Evolutionary conservation across 2,329 filamentous ascomycete genomes (phyloP).

Genomic region (Rutstroemia sp.): DNA sequence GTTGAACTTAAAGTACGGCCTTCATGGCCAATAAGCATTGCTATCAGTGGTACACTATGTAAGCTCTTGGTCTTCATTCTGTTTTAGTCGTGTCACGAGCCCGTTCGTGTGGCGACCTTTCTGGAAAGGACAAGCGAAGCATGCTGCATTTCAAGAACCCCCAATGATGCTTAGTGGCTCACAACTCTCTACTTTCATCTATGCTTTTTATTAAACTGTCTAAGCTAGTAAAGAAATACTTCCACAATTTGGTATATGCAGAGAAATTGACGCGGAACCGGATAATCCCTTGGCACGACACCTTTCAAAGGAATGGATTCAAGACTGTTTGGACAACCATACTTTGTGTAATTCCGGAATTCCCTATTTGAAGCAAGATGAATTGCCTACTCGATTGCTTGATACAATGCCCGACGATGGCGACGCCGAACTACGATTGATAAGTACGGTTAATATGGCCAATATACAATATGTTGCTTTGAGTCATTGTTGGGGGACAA

Average conservation of each 20-base stretch:
- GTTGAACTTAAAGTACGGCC: too few relatives aligned
- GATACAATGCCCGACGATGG: background rate
- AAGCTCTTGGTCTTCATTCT: too few relatives aligned
- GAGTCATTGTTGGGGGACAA: background rate
- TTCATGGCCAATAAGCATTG: too few relatives aligned
- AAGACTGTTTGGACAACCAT: background rate
- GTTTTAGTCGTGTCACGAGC: too few relatives aligned
- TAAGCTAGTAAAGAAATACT: background rate
- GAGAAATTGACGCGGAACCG: background rate
- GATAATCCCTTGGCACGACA: background rate
- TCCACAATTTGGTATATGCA: background rate
- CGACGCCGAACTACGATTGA: background rate
- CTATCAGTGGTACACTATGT: too few relatives aligned
- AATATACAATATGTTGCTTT: background rate
- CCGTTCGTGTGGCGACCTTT: too few relatives aligned
- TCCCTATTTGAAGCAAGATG: background rate
- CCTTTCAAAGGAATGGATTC: background rate
- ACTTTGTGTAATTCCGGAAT: background rate
- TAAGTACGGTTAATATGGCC: background rate
- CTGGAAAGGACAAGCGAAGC: too few relatives aligned
- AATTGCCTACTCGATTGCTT: background rate
- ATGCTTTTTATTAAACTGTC: too few relatives aligned
- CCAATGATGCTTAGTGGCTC: too few relatives aligned
- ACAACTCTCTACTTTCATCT: too few relatives aligned
- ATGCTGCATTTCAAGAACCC: too few relatives aligned